Percentiles rank a stretch among this genome's conserved stretches.
Evolutionary conservation across 176 grass and related monocot genomes (phyloP).

Genomic region (Oryza meyeriana): DNA sequence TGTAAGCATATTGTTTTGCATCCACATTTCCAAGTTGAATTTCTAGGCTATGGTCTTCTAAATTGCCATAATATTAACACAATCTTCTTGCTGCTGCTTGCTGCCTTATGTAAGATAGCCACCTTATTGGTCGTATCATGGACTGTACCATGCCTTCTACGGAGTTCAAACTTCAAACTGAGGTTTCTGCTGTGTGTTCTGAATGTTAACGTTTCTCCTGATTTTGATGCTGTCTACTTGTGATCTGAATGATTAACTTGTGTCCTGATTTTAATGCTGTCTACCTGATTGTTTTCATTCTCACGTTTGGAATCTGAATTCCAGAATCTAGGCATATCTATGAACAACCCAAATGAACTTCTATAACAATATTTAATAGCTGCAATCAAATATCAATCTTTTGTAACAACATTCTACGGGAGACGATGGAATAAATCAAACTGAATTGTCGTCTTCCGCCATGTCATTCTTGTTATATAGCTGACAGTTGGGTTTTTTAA

Average conservation of each 20-base stretch:
- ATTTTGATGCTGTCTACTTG: not conserved
- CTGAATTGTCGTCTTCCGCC: not conserved
- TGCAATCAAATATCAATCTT: not conserved
- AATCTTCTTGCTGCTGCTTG: not conserved
- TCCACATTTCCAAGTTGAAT: not conserved
- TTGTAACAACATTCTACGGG: not conserved
- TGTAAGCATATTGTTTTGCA: not conserved
- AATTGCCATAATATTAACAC: not conserved
- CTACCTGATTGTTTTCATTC: conserved; percentile 20
- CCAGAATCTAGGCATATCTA: conserved; percentile 4
- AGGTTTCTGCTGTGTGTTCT: not conserved
- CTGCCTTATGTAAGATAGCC: not conserved
- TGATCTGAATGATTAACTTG: not conserved
- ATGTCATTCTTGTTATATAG: not conserved
- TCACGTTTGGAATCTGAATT: conserved; percentile 25
- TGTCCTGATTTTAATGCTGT: not conserved
- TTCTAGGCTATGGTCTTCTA: not conserved
- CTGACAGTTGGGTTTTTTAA: not conserved
- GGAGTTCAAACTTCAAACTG: not conserved
- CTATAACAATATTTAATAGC: conserved; percentile 11
- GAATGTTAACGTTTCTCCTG: not conserved
- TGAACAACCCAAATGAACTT: not conserved
- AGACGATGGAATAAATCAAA: no score
- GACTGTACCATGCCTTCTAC: not conserved
- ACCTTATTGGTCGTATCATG: not conserved